Evolutionary conservation across 2,329 filamentous ascomycete genomes (phyloP).

Genomic region (Trichoderma simmonsii): DNA sequence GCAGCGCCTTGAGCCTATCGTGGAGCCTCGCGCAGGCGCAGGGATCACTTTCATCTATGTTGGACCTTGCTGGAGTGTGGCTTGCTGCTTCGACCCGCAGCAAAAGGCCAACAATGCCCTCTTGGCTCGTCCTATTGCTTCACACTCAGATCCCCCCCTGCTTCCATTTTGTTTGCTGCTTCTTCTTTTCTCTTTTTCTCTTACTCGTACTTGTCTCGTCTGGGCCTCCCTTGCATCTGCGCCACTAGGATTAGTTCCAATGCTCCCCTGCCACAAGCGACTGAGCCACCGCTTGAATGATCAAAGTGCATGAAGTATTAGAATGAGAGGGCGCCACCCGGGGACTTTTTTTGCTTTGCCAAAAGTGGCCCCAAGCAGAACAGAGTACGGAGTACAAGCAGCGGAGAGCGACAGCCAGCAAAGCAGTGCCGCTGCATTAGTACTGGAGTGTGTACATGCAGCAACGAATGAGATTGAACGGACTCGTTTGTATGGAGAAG

Average conservation of each 20-base stretch:
- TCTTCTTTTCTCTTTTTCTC: not conserved
- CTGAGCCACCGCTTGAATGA: constrained; percentile 6
- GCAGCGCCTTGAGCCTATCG: constrained; percentile 30
- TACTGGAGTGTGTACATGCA: not conserved
- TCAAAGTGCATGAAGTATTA: not conserved
- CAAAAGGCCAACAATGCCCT: constrained; percentile 6
- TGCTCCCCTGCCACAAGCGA: not conserved
- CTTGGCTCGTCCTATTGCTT: not conserved
- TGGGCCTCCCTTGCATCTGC: not conserved
- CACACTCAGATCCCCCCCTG: not conserved
- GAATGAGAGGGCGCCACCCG: not conserved
- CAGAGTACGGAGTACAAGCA: not conserved
- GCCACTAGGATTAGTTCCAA: constrained; percentile 9
- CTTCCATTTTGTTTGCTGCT: not conserved
- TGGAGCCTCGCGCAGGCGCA: constrained; percentile 30
- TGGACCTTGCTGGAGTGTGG: constrained; percentile 4
- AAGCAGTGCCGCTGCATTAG: not conserved
- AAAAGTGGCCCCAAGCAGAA: not conserved
- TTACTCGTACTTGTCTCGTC: not conserved
- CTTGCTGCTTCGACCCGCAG: constrained; percentile 4
- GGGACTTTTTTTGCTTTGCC: not conserved
- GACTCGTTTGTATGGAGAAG: not conserved
- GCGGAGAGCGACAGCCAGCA: not conserved
- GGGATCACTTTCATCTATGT: constrained; percentile 23
- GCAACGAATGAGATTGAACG: not conserved